phyloP scores from a whole-genome alignment of 345 rosid species.

The Linum lewisii region DNA sequence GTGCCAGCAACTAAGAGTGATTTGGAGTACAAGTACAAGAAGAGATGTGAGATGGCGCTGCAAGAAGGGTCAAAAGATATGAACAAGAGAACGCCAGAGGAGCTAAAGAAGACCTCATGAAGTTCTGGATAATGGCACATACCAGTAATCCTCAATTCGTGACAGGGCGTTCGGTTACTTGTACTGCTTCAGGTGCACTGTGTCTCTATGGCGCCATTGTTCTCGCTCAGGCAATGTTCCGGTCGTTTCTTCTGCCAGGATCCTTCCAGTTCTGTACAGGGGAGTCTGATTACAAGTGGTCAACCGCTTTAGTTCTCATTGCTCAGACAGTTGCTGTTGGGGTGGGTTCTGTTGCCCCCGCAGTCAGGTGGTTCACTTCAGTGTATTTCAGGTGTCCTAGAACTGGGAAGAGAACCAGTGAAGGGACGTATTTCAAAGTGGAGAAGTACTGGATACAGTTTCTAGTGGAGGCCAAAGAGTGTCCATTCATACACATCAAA shows the following conservation, averaged over 20 bases:
- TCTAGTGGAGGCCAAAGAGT: constrained; percentile 56
- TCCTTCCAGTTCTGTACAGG: constrained; percentile 54
- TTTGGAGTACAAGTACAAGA: constrained; percentile 51
- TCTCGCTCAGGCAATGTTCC: constrained; percentile 55
- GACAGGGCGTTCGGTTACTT: constrained; percentile 66
- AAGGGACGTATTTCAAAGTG: constrained; percentile 27
- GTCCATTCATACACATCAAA: constrained; percentile 34
- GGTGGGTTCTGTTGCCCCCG: constrained; percentile 62
- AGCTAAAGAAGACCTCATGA: constrained; percentile 44
- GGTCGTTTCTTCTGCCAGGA: constrained; percentile 46
- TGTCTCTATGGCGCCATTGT: constrained; percentile 50
- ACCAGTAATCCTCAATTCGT: constrained; percentile 84
- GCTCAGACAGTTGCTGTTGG: constrained; percentile 54
- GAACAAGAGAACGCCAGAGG: constrained; percentile 21
- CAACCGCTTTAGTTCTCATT: constrained; percentile 39
- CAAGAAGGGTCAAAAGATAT: constrained; percentile 36
- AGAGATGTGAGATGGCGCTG: constrained; percentile 41
- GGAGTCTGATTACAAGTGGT: constrained; percentile 80
- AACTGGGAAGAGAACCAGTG: constrained; percentile 21
- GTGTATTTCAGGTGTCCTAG: constrained; percentile 59
- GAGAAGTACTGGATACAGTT: constrained; percentile 62
- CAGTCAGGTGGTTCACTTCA: constrained; percentile 64
- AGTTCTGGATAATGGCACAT: constrained; percentile 89
- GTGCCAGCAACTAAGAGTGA: constrained; percentile 43
- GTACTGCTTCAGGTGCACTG: constrained; percentile 70